phyloP scores from a whole-genome alignment of 1,284 basidiomycete genomes.

The Boletus sp. region DNA sequence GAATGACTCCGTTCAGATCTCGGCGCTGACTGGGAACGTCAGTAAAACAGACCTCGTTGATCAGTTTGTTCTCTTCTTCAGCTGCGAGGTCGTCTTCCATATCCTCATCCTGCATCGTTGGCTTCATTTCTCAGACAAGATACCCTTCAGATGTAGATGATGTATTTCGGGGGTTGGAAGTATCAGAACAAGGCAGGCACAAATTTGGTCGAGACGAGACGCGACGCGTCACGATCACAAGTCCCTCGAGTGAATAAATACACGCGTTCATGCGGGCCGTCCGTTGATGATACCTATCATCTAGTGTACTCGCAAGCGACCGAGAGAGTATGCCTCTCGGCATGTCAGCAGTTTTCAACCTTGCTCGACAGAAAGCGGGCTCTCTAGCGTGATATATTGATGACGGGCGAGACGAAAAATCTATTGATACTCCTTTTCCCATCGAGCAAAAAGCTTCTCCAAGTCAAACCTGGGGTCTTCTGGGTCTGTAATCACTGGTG shows the following conservation, averaged over 20 bases:
- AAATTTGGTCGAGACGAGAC: background rate
- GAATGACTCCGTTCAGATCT: slow-evolving; percentile 20
- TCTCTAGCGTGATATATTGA: slow-evolving; percentile 38
- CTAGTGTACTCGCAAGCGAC: slow-evolving; percentile 14
- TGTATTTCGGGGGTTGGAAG: background rate
- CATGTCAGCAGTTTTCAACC: slow-evolving; percentile 14
- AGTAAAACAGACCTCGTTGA: slow-evolving; percentile 77
- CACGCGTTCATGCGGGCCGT: background rate
- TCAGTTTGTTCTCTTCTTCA: slow-evolving; percentile 88
- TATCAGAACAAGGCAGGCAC: background rate
- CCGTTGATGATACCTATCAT: slow-evolving; percentile 14
- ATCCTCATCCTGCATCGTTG: slow-evolving; percentile 63
- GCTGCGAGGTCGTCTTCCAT: slow-evolving; percentile 81
- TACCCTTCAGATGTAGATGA: background rate
- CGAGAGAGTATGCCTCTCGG: slow-evolving; percentile 1
- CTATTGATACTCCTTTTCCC: slow-evolving; percentile 65
- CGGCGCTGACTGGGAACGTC: slow-evolving; percentile 2
- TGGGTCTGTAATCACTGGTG: slow-evolving; percentile 84
- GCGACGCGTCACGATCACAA: background rate
- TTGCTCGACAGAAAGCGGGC: slow-evolving; percentile 19
- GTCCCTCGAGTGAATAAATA: background rate
- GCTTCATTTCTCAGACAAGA: slow-evolving; percentile 52
- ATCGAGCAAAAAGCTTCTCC: slow-evolving; percentile 85
- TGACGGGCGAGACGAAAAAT: slow-evolving; percentile 19
- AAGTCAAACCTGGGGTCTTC: slow-evolving; percentile 97